phyloP scores from a whole-genome alignment of 106 monocot genomes.

The Apostasia shenzhenica region DNA sequence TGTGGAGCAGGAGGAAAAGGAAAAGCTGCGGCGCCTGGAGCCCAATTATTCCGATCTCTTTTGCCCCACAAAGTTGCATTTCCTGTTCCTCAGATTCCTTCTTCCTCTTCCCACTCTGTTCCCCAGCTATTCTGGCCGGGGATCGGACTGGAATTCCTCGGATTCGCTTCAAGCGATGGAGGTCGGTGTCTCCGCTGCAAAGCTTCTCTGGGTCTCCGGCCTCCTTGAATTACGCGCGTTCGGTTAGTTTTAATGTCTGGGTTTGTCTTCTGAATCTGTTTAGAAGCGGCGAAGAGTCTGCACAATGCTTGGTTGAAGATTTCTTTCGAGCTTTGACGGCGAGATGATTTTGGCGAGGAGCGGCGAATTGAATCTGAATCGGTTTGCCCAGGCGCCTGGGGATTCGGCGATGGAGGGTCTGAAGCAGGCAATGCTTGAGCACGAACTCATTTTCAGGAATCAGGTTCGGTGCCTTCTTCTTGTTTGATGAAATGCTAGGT shows the following conservation, averaged over 20 bases:
- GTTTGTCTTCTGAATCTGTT: too few species aligned
- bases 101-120: background rate
- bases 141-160: background rate
- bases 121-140: background rate
- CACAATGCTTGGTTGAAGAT: too few species aligned
- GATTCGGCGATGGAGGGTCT: conserved; percentile 34
- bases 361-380: conserved; percentile 28
- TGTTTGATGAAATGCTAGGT: background rate
- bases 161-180: background rate
- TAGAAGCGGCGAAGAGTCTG: too few species aligned
- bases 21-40: background rate
- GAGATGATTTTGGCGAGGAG: conserved; percentile 13
- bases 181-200: background rate
- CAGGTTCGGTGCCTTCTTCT: conserved; percentile 29
- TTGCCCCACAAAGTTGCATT: background rate
- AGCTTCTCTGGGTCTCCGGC: background rate
- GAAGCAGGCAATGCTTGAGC: conserved; percentile 50
- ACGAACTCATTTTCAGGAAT: conserved; percentile 42
- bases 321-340: background rate
- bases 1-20: background rate
- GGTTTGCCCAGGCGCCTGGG: conserved; percentile 7
- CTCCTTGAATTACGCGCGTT: background rate
- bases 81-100: background rate
- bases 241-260: too few species aligned
- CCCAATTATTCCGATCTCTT: background rate